A percentile compares a stretch with the other conserved stretches of the same genome.
phyloP scores from a whole-genome alignment of 2,329 filamentous ascomycete species.

The Erysiphe pulchra region DNA sequence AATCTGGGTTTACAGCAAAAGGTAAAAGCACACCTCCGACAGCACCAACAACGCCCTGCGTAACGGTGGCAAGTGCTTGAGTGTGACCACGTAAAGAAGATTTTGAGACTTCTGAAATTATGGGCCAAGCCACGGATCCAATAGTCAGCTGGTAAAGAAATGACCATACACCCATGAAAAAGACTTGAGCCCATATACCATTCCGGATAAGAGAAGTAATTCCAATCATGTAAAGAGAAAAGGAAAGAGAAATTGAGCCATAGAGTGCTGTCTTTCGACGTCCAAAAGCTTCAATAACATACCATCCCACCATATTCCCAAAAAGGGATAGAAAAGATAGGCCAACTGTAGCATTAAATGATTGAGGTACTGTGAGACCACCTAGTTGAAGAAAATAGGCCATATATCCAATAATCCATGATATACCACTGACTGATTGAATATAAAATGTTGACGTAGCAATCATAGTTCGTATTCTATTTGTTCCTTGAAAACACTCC shows the following conservation, averaged over 20 bases:
- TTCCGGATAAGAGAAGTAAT: constrained; percentile 3
- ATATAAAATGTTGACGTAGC: constrained; percentile 12
- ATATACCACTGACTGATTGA: constrained; percentile 12
- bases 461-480: constrained; percentile 7
- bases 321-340: constrained; percentile 11
- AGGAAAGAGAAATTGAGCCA: constrained; percentile 3
- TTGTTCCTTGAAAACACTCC: constrained; percentile 6
- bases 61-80: constrained; percentile 7
- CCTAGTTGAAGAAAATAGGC: constrained; percentile 12
- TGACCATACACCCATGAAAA: constrained; percentile 8
- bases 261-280: constrained; percentile 10
- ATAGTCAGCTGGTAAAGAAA: constrained; percentile 9
- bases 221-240: constrained; percentile 6
- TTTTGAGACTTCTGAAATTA: constrained; percentile 19
- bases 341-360: constrained; percentile 10
- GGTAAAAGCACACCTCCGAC: constrained; percentile 4
- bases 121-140: constrained; percentile 18
- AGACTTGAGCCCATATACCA: constrained; percentile 7
- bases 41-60: constrained; percentile 5
- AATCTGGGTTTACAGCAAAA: constrained; percentile 17
- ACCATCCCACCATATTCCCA: constrained; percentile 14
- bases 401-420: constrained; percentile 13
- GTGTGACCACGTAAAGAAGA: constrained; percentile 15
- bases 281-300: constrained; percentile 12
- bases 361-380: constrained; percentile 7